Base-by-base conservation (phyloP, 208 protist genomes). In the Acanthamoeba lenticulata region DNA sequence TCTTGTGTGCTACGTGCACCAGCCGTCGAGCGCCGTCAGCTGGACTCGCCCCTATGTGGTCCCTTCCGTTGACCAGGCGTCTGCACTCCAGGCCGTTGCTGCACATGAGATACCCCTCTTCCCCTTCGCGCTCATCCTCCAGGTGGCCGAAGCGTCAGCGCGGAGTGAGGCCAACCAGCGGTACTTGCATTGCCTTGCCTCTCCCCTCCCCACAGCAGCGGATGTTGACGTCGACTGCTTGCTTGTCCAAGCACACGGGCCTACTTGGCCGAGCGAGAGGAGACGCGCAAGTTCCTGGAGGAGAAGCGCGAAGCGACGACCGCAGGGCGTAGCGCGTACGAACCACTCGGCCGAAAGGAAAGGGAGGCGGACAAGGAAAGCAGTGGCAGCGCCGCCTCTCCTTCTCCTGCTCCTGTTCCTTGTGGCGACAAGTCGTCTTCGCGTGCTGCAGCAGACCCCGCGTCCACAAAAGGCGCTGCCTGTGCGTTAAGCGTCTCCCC, bases 31-130 rank as follows among this genome's bases (percentile, higher is more conserved):
- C 45, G 83, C 83, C 36, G n/a, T 90, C 29, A 34, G 34, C 34
- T 90, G 83, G 83, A 90, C 83, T n/a, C 83, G 83, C 27, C 83
- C 83, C 83, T 90, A 90, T 24, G 17, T 34, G 47, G 15, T 69
- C 27, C 47, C 83, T 38, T 27, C 55, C 13, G 55, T 29, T 27
- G 24, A 55, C 62, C 17, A 74, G 4, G 1, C 65, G 7, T n/a
- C 2, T 38, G 6, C 19, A 27, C 32, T 42, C 21, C 29, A 57
- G 19, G 21, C 24, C 24, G 44, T 45, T 34, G 34, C 42, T 1
- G 42, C 52, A 2, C 83, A 90, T 32, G 83, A 90, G 42, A 90
- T 90, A 38, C 83, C 83, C 2, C 49, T 90, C 17, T 90, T 67
- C 49, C 83, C 83, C 5, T 90, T 90, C 47, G n/a, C 49, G 3